Evolutionary conservation across 805 yeast species (phyloP).

Genomic region (Metschnikowia gruessii): DNA sequence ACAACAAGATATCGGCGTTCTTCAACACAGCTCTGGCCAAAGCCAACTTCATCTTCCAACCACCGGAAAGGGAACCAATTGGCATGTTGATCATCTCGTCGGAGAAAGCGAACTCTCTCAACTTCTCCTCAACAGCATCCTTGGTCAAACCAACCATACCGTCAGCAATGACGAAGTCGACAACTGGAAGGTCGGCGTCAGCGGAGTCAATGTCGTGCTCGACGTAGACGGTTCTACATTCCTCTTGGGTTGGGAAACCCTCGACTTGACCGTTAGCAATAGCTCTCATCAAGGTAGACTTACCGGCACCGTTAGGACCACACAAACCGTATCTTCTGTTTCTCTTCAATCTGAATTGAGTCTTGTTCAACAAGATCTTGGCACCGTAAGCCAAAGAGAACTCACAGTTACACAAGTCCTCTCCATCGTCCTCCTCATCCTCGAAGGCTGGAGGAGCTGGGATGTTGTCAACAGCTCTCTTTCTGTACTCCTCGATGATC

Average conservation of each 20-base stretch:
- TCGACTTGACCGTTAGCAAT: constrained; percentile 98
- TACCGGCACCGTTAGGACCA: constrained; percentile 57
- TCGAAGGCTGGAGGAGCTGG: constrained; percentile 95
- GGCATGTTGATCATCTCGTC: constrained; percentile 93
- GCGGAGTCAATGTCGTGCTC: constrained; percentile 99
- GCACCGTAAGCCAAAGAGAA: constrained; percentile 99
- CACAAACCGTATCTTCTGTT: constrained; percentile 98
- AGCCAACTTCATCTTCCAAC: constrained; percentile 99
- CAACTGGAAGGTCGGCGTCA: constrained; percentile 92
- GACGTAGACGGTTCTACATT: constrained; percentile 98
- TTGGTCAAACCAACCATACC: constrained; percentile 69
- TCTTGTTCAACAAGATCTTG: constrained; percentile 98
- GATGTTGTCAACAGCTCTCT: constrained; percentile 95
- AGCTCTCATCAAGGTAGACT: constrained; percentile 81
- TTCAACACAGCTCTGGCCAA: constrained; percentile 98
- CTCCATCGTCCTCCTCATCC: constrained; percentile 98
- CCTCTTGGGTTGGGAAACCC: constrained; percentile 99
- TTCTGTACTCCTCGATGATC: constrained; percentile 90
- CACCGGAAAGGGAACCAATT: constrained; percentile 97
- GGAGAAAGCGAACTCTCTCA: constrained; percentile 88
- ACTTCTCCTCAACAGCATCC: constrained; percentile 70
- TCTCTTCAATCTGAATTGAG: constrained; percentile 98
- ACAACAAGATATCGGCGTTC: constrained; percentile 95
- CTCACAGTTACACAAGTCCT: constrained; percentile 99
- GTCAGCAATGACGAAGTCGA: constrained; percentile 85